Percentiles rank a stretch among this genome's conserved stretches.
Evolutionary conservation across 2,329 filamentous ascomycete species (phyloP).

Genomic region (Fusarium robinianum): DNA sequence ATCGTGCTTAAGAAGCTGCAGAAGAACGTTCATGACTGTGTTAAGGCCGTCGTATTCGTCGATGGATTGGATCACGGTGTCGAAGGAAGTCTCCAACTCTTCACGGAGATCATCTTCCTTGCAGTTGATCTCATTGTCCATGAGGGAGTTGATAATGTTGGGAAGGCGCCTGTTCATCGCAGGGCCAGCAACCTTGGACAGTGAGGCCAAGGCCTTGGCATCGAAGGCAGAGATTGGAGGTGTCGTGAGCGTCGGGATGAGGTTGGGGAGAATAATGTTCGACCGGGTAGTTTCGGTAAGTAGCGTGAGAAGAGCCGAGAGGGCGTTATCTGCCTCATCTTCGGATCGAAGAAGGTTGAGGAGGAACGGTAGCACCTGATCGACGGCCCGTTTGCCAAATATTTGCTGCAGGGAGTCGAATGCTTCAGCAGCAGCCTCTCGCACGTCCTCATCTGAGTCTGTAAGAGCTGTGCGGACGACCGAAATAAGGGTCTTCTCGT

Average conservation of each 20-base stretch:
- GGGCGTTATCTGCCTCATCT: constrained; percentile 85
- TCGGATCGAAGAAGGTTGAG: constrained; percentile 87
- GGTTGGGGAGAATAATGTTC: constrained; percentile 94
- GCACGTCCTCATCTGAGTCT: constrained; percentile 85
- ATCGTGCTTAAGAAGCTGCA: constrained; percentile 86
- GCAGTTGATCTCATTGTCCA: constrained; percentile 85
- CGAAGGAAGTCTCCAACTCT: constrained; percentile 81
- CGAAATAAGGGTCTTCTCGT: constrained; percentile 92
- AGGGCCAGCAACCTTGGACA: constrained; percentile 87
- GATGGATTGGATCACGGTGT: constrained; percentile 87
- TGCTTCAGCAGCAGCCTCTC: constrained; percentile 94
- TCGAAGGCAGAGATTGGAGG: constrained; percentile 94
- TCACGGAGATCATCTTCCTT: constrained; percentile 72
- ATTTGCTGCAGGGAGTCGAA: constrained; percentile 95
- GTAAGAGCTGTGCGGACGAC: constrained; percentile 92
- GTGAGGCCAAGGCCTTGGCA: constrained; percentile 86
- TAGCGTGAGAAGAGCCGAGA: constrained; percentile 89
- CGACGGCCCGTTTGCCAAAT: constrained; percentile 90
- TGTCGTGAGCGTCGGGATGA: constrained; percentile 89
- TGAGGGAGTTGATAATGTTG: constrained; percentile 87
- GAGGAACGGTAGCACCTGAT: constrained; percentile 91
- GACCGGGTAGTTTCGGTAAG: constrained; percentile 92
- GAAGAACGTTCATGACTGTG: constrained; percentile 90
- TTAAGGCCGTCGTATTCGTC: constrained; percentile 97
- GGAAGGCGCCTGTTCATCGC: constrained; percentile 91